A percentile compares a stretch with the other conserved stretches of the same genome.
phyloP scores from a whole-genome alignment of 352 stramenopile genomes.

The Phytophthora syringae region DNA sequence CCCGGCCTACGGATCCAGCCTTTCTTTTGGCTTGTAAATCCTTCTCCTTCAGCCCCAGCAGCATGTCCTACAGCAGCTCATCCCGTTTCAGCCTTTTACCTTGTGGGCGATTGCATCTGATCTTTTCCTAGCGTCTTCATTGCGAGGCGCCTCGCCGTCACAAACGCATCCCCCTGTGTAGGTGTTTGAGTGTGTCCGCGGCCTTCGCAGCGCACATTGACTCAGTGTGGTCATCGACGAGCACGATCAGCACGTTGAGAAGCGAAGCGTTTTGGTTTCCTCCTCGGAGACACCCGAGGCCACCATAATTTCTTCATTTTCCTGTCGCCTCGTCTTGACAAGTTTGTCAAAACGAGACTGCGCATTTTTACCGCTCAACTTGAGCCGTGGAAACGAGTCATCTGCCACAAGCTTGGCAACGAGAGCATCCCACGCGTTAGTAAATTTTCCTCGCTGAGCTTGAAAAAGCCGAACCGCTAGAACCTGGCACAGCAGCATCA shows the following conservation, averaged over 20 bases:
- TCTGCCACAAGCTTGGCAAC: background rate
- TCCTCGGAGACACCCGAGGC: conserved; percentile 1
- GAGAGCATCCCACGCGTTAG: background rate
- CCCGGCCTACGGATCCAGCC: conserved; percentile 2
- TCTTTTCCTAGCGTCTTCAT: conserved; percentile 3
- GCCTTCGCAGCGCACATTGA: background rate
- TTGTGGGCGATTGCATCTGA: background rate
- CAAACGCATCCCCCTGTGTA: conserved; percentile 1
- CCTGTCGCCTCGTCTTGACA: background rate
- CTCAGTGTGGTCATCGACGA: conserved; percentile 8
- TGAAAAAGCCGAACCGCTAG: background rate
- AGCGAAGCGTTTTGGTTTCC: background rate
- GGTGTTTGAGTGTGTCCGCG: background rate
- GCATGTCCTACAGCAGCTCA: conserved; percentile 2
- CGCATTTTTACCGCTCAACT: background rate
- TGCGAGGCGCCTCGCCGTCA: background rate
- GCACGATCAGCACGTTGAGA: conserved; percentile 9
- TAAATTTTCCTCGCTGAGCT: background rate
- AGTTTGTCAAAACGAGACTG: background rate
- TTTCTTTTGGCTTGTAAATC: conserved; percentile 9
- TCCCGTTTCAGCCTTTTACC: background rate
- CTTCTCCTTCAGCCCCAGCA: conserved; percentile 10
- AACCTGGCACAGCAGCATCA: background rate
- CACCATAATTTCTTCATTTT: background rate
- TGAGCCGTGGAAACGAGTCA: background rate